Percentiles rank a stretch among this genome's conserved stretches.
Evolutionary conservation across 352 stramenopile genomes (phyloP).

Genomic region (Globisporangium apiculatum): DNA sequence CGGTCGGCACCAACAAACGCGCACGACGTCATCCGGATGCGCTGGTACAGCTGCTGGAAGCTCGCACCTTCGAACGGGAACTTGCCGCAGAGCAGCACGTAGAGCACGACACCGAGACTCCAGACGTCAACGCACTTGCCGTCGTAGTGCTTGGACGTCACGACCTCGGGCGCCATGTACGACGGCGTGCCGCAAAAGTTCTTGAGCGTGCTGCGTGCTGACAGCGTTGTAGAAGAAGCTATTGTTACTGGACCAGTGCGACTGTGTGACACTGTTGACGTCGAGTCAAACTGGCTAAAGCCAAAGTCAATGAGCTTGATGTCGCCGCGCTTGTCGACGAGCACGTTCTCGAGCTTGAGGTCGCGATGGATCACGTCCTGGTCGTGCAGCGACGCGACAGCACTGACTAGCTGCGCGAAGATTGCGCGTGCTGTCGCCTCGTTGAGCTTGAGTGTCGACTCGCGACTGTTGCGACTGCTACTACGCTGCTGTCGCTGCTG

Average conservation of each 20-base stretch:
- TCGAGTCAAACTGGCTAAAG: slow-evolving; percentile 47
- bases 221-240: no score
- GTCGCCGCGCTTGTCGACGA: slow-evolving; percentile 31
- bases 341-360: slow-evolving; percentile 73
- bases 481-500: slow-evolving; percentile 12
- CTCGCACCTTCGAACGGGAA: slow-evolving; percentile 83
- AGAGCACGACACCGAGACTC: slow-evolving; percentile 54
- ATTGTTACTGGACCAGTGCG: no score
- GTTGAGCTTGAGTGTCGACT: slow-evolving; percentile 11
- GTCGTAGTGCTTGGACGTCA: slow-evolving; percentile 47
- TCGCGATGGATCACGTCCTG: slow-evolving; percentile 63
- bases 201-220: slow-evolving; percentile 26
- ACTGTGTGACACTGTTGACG: no score
- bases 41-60: slow-evolving; percentile 37
- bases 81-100: slow-evolving; percentile 33
- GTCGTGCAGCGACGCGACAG: slow-evolving; percentile 33
- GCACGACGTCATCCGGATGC: slow-evolving; percentile 17
- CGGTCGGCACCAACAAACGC: slow-evolving; percentile 9
- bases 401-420: slow-evolving; percentile 33
- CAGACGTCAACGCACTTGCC: slow-evolving; percentile 42
- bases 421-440: slow-evolving; percentile 30
- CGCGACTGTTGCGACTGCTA: not conserved
- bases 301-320: slow-evolving; percentile 63
- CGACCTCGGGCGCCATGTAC: slow-evolving; percentile 78
- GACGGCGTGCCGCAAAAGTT: slow-evolving; percentile 70